Evolutionary conservation across 1,284 basidiomycete species (phyloP).

Genomic region (Mycosarcoma maydis): DNA sequence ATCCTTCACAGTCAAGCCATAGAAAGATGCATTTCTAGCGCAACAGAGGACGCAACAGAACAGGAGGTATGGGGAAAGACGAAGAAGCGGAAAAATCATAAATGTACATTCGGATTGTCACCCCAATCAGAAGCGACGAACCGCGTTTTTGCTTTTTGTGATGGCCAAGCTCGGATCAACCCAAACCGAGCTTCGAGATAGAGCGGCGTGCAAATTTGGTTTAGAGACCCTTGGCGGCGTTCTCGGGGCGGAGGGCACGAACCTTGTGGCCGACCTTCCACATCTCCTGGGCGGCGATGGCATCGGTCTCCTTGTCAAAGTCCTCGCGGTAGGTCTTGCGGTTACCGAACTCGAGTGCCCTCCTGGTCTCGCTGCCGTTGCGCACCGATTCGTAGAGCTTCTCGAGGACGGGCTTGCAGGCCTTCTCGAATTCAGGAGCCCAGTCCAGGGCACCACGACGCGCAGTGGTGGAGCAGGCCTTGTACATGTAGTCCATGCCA

Average conservation of each 20-base stretch:
- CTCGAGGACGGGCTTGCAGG: conserved; percentile 93
- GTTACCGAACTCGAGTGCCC: conserved; percentile 94
- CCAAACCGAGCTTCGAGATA: too few relatives aligned
- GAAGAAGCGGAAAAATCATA: conserved; percentile 4
- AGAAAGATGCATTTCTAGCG: conserved; percentile 1
- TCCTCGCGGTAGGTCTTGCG: conserved; percentile 92
- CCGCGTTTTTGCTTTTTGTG: background rate
- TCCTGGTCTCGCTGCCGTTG: conserved; percentile 95
- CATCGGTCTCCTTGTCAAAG: conserved; percentile 90
- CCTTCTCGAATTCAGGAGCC: conserved; percentile 96
- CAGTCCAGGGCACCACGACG: conserved; percentile 98
- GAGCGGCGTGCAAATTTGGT: background rate
- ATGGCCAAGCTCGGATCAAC: too few relatives aligned
- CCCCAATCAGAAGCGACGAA: background rate
- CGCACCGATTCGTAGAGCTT: conserved; percentile 91
- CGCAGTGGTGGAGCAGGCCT: conserved; percentile 96
- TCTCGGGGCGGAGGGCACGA: conserved; percentile 62
- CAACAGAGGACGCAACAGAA: conserved; percentile 2
- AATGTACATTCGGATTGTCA: conserved; percentile 9
- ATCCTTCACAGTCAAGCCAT: background rate
- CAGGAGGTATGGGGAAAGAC: background rate
- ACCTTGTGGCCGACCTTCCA: conserved; percentile 71
- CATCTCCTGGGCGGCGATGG: conserved; percentile 97
- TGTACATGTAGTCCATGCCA: conserved; percentile 98
- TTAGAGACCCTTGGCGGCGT: conserved; percentile 50